phyloP scores from a whole-genome alignment of 768 basidiomycete genomes.

The Leccinum disarticulatum region DNA sequence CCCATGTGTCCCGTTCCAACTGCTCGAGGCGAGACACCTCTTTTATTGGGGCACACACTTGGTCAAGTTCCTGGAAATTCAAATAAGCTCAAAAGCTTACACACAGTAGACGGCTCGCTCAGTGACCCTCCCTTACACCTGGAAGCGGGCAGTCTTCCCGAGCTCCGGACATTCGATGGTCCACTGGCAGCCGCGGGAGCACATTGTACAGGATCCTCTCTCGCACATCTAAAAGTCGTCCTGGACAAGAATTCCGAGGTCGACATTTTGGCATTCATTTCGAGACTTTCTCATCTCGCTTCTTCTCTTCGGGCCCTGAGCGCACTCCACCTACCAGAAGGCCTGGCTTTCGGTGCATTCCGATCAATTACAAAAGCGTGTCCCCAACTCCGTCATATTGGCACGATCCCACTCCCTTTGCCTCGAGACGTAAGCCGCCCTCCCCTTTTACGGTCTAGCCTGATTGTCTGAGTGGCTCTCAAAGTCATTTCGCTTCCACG shows the following conservation, averaged over 20 bases:
- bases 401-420: conserved; percentile 38
- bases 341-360: conserved; percentile 29
- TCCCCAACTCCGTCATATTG: conserved; percentile 38
- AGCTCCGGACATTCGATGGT: conserved; percentile 47
- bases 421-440: conserved; percentile 35
- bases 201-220: conserved; percentile 38
- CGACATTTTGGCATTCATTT: conserved; percentile 33
- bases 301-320: conserved; percentile 38
- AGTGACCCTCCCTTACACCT: conserved; percentile 23
- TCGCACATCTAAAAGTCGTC: conserved; percentile 46
- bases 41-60: conserved; percentile 49
- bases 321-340: conserved; percentile 37
- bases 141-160: conserved; percentile 38
- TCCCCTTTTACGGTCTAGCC: conserved; percentile 5
- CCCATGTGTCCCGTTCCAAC: conserved; percentile 44
- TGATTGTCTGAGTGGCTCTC: conserved; percentile 22
- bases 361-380: conserved; percentile 35
- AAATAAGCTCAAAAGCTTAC: conserved; percentile 42
- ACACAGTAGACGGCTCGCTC: conserved; percentile 15
- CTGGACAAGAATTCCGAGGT: conserved; percentile 39
- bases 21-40: conserved; percentile 48
- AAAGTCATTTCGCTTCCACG: conserved; percentile 36
- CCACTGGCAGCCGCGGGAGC: conserved; percentile 40
- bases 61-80: conserved; percentile 48
- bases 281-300: conserved; percentile 29